A percentile compares a stretch with the other conserved stretches of the same genome.
phyloP scores from a whole-genome alignment of 1,139 yeast genomes.

The Spencermartinsiella ligniputridi region DNA sequence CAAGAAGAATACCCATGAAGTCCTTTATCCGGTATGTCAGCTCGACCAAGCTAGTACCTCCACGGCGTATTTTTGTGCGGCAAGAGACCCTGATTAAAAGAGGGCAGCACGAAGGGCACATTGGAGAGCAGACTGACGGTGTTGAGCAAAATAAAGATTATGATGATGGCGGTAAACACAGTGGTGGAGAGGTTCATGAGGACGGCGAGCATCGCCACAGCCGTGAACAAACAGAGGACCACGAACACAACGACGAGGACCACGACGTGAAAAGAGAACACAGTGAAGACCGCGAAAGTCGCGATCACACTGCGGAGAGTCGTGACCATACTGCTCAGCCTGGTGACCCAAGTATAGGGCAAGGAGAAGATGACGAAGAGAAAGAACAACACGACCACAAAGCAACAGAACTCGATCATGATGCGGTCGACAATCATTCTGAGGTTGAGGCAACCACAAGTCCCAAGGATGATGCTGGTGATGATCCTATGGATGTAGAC shows the following conservation, averaged over 20 bases:
- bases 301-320: too few relatives aligned
- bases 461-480: too few relatives aligned
- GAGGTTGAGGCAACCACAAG: background rate
- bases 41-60: conserved; percentile 28
- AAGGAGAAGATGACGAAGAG: background rate
- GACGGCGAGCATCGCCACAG: too few relatives aligned
- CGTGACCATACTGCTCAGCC: background rate
- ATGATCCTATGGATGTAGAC: background rate
- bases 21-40: conserved; percentile 53
- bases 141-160: too few relatives aligned
- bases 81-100: conserved; percentile 14
- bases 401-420: too few relatives aligned
- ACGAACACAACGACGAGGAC: too few relatives aligned
- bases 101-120: conserved; percentile 9
- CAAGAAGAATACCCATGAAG: conserved; percentile 54
- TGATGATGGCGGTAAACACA: too few relatives aligned
- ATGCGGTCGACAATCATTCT: background rate
- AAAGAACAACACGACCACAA: background rate
- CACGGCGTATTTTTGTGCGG: conserved; percentile 22
- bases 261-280: too few relatives aligned
- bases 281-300: too few relatives aligned
- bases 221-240: too few relatives aligned
- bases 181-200: too few relatives aligned
- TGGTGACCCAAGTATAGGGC: background rate
- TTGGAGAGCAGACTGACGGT: too few relatives aligned